Conservation (phyloP, 768 basidiomycete genomes). For the Clathrus columnatus region DNA sequence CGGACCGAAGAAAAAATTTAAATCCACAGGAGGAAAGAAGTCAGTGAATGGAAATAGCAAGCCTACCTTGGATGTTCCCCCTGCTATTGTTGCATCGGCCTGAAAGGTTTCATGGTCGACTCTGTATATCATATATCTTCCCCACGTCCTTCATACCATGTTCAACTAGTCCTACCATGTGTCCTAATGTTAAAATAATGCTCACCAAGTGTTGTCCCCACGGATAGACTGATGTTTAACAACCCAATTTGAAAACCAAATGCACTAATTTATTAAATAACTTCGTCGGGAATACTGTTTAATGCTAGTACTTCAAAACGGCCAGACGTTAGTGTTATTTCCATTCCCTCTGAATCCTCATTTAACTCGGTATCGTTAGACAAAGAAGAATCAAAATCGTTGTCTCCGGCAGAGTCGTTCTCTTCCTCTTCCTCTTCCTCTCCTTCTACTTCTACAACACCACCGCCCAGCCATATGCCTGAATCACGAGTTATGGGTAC, state of each 20-base stretch:
- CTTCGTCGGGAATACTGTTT: too few species aligned
- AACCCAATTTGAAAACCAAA: too few species aligned
- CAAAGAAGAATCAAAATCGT: too few species aligned
- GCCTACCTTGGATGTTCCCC: not conserved
- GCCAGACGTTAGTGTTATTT: not conserved
- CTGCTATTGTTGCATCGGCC: constrained; percentile 9
- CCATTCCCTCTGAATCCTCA: not conserved
- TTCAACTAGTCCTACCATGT: not conserved
- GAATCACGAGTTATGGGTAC: constrained; percentile 22
- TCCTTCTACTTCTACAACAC: constrained; percentile 30
- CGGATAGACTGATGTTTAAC: too few species aligned
- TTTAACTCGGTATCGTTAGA: too few species aligned
- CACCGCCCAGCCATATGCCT: constrained; percentile 57
- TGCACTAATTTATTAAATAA: too few species aligned
- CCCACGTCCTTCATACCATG: not conserved
- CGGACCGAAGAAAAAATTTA: constrained; percentile 7
- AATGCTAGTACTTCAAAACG: not conserved
- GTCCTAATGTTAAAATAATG: not conserved
- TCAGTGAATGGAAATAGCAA: not conserved
- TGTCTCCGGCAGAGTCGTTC: constrained; percentile 13
- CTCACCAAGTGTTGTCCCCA: too few species aligned
- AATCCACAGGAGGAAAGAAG: not conserved
- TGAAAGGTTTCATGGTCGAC: not conserved
- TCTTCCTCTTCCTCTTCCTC: constrained; percentile 23
- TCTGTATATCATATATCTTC: not conserved